phyloP scores from a whole-genome alignment of 306 rosid genomes.

The Gastrolobium villosum region DNA sequence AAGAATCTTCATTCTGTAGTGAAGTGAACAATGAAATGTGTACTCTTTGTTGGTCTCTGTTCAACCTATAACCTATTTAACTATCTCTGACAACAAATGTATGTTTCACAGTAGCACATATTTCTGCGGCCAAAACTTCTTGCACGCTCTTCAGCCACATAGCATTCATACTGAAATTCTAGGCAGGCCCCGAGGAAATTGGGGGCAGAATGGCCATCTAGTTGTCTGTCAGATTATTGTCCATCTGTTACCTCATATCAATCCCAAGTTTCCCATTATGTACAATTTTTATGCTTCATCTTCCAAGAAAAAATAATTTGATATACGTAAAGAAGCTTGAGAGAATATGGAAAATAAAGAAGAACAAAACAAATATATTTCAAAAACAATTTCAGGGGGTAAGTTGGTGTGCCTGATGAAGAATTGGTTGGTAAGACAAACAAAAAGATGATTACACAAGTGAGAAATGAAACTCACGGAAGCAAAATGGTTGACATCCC shows the following conservation, averaged over 20 bases:
- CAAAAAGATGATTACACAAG: constrained; percentile 8
- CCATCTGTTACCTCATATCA: neutral
- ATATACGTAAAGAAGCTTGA: neutral
- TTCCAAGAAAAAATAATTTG: neutral
- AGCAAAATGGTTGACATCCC: constrained; percentile 87
- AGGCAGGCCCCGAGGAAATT: constrained; percentile 8
- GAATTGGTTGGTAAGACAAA: neutral
- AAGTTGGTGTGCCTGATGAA: neutral
- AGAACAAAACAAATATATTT: constrained; percentile 22
- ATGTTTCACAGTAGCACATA: neutral
- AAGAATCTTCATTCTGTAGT: constrained; percentile 14
- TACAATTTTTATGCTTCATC: constrained; percentile 12
- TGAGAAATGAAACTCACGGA: constrained; percentile 62
- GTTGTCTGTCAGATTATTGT: constrained; percentile 3
- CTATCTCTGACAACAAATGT: neutral
- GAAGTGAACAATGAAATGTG: constrained; percentile 20
- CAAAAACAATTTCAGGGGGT: constrained; percentile 11
- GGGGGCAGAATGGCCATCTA: constrained; percentile 7
- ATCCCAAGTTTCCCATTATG: neutral
- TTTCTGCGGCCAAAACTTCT: neutral
- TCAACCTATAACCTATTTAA: neutral
- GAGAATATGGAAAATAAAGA: constrained; percentile 24
- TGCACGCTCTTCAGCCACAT: neutral
- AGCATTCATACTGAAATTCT: neutral
- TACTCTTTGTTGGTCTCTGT: constrained; percentile 2